Evolutionary conservation across 2,329 filamentous ascomycete genomes (phyloP).

Genomic region (Fusarium paranaense): DNA sequence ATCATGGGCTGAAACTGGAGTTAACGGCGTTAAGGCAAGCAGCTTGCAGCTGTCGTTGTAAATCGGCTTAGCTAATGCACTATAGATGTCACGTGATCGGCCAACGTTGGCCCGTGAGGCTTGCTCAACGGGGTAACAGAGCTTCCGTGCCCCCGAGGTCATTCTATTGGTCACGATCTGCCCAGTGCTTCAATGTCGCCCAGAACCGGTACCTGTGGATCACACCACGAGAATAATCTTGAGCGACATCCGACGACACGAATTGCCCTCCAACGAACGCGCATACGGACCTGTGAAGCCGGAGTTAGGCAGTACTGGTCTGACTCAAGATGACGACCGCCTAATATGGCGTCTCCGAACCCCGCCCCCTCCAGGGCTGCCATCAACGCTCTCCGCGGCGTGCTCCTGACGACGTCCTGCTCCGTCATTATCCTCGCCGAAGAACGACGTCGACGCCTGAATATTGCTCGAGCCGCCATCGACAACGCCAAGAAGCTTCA

Average conservation of each 20-base stretch:
- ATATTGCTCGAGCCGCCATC: slow-evolving; percentile 61
- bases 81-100: background rate
- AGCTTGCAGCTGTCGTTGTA: background rate
- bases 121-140: background rate
- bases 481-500: slow-evolving; percentile 66
- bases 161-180: slow-evolving; percentile 14
- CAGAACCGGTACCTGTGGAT: slow-evolving; percentile 21
- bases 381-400: slow-evolving; percentile 65
- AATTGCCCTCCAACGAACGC: slow-evolving; percentile 31
- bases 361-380: slow-evolving; percentile 67
- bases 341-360: slow-evolving; percentile 58
- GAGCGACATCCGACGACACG: slow-evolving; percentile 39
- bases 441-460: slow-evolving; percentile 67
- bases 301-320: slow-evolving; percentile 9
- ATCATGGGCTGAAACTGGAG: slow-evolving; percentile 9
- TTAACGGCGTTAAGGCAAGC: slow-evolving; percentile 24
- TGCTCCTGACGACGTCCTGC: slow-evolving; percentile 68
- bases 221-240: slow-evolving; percentile 36
- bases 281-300: slow-evolving; percentile 2
- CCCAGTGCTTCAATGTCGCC: slow-evolving; percentile 17
- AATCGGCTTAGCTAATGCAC: background rate
- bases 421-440: slow-evolving; percentile 67
- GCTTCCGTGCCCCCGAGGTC: slow-evolving; percentile 2
- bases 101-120: background rate
- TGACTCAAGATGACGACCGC: slow-evolving; percentile 42